Evolutionary conservation across 371 early-diverging fungal genomes (phyloP).

Genomic region (Mucor plumbeus): DNA sequence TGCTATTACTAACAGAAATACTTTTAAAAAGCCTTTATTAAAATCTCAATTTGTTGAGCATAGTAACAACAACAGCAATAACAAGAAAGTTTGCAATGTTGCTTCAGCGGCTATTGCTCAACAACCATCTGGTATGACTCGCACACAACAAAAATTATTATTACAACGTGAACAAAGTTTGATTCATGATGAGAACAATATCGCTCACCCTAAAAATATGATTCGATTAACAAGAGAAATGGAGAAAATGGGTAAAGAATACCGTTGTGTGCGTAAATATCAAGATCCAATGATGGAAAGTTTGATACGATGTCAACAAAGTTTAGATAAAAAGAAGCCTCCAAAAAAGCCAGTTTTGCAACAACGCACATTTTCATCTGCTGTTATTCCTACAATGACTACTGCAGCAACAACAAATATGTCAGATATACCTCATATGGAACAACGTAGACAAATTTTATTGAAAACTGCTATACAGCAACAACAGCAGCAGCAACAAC

Average conservation of each 20-base stretch:
- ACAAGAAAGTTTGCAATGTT: neutral
- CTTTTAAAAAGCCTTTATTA: conserved; percentile 12
- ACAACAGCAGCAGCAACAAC: conserved; percentile 19
- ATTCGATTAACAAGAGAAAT: conserved; percentile 52
- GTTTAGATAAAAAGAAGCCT: neutral
- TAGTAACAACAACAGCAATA: neutral
- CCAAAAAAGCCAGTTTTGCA: conserved; percentile 1
- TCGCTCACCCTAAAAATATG: conserved; percentile 54
- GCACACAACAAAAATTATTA: conserved; percentile 55
- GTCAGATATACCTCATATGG: conserved; percentile 19
- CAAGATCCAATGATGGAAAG: conserved; percentile 47
- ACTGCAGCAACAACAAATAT: neutral
- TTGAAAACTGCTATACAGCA: conserved; percentile 17
- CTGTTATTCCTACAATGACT: conserved; percentile 13
- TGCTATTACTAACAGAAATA: neutral
- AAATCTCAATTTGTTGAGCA: conserved; percentile 36
- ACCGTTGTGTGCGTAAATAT: conserved; percentile 36
- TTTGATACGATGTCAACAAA: conserved; percentile 28
- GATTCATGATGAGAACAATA: conserved; percentile 48
- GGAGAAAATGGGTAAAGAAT: conserved; percentile 52
- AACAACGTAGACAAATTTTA: conserved; percentile 27
- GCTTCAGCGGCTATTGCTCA: conserved; percentile 22
- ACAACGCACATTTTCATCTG: conserved; percentile 18
- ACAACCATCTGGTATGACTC: conserved; percentile 34
- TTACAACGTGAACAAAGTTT: conserved; percentile 52